phyloP scores from a whole-genome alignment of 2,329 filamentous ascomycete genomes.

The Exophiala oligosperma region DNA sequence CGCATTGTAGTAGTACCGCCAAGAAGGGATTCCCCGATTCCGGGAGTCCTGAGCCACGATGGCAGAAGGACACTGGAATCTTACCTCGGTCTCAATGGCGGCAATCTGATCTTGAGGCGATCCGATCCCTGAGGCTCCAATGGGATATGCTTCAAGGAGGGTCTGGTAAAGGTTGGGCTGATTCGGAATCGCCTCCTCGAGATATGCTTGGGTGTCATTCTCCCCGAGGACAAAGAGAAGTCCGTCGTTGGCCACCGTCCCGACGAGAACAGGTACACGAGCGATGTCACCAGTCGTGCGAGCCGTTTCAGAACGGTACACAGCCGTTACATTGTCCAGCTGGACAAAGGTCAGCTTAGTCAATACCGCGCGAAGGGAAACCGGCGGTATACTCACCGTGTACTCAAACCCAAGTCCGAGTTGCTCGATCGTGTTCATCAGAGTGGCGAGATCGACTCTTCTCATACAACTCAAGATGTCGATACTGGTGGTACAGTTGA shows the following conservation, averaged over 20 bases:
- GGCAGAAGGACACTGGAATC: slow-evolving; percentile 12
- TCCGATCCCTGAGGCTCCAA: slow-evolving; percentile 16
- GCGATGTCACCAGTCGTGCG: slow-evolving; percentile 17
- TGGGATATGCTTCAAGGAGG: slow-evolving; percentile 18
- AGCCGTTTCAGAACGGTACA: slow-evolving; percentile 4
- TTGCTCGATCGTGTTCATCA: slow-evolving; percentile 1
- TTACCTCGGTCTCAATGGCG: slow-evolving; percentile 8
- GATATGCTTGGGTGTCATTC: slow-evolving; percentile 14
- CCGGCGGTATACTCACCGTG: not conserved
- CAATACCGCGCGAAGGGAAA: not conserved
- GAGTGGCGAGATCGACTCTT: not conserved
- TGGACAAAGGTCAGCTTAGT: slow-evolving; percentile 13
- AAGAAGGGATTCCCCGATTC: slow-evolving; percentile 26
- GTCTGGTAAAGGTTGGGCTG: slow-evolving; percentile 1
- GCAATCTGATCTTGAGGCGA: slow-evolving; percentile 3
- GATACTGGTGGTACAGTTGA: slow-evolving; percentile 13
- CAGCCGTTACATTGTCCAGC: slow-evolving; percentile 17
- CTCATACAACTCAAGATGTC: slow-evolving; percentile 5
- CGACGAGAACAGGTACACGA: slow-evolving; percentile 30
- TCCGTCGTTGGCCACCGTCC: slow-evolving; percentile 30
- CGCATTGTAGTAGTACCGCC: slow-evolving; percentile 35
- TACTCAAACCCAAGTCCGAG: not conserved
- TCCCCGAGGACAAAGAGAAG: slow-evolving; percentile 20
- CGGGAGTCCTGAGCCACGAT: slow-evolving; percentile 23
- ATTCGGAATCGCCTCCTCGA: slow-evolving; percentile 3